Evolutionary conservation across 2,329 filamentous ascomycete genomes (phyloP), one percentile per base, ranked within the genome.

Genomic region (Aspergillus sp.): DNA sequence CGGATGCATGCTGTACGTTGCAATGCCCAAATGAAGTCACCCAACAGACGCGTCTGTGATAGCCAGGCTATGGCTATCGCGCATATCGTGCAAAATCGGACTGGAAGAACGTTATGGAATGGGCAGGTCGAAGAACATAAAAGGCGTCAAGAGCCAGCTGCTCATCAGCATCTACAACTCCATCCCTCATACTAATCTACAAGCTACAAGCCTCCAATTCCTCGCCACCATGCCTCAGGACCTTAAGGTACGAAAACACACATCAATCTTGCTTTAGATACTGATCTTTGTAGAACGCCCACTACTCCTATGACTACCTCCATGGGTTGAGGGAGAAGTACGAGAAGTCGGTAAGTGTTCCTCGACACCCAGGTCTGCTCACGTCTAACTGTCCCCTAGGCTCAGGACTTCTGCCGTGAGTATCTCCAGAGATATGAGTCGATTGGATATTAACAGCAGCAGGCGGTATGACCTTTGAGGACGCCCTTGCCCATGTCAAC

Each of bases 21-120:
- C 13, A 44, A 47, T 55, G 39, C 53, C 53, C 53, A 36, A 55
- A 21, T 52, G 39, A 15, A n/a, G 39, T 50, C 41, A 55, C 39
- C 36, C 21, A 27, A 36, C 25, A 21, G 17, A 21, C 23, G 21
- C 21, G 27, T 44, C 21, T 36, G 30, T 6, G n/a, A 21, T 8
- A 32, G 13, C 23, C 38, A 11, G 52, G 23, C 27, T 42, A 42
- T 13, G 52, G 23, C 27, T 42, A 42, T 32, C 42, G n/a, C 25
- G 25, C 23, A 50, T 32, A 32, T 49, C 13, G 13, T 27, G 15
- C 7, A 19, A 17, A 32, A 19, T n/a, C 8, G 8, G 25, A 11
- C 8, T 15, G 47, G 47, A 30, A 17, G 47, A 19, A 27, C 3
- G 7, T 5, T 3, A 6, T n/a, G 2, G 44, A 27, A n/a, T 15